A percentile compares a stretch with the other conserved stretches of the same genome.
phyloP scores from a whole-genome alignment of 2,329 filamentous ascomycete genomes.

The Colletotrichum coccodes region DNA sequence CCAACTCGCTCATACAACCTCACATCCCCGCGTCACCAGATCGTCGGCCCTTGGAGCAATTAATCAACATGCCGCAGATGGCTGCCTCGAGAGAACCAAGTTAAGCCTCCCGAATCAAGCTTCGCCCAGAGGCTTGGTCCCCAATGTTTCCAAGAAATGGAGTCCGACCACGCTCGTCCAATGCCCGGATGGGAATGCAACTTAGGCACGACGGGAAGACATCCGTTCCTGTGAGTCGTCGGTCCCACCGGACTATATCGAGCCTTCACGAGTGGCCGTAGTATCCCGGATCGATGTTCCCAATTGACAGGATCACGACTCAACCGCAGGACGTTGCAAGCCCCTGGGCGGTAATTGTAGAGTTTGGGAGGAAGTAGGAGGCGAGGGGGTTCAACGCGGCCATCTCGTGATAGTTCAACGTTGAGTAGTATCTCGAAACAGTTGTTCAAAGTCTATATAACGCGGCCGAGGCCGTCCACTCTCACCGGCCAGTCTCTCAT shows the following conservation, averaged over 20 bases:
- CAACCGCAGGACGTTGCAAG: neutral
- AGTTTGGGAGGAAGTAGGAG: neutral
- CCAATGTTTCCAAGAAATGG: neutral
- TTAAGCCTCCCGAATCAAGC: neutral
- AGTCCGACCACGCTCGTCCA: constrained; percentile 18
- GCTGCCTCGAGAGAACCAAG: neutral
- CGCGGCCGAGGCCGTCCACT: neutral
- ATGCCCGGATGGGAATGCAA: neutral
- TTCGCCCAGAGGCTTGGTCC: constrained; percentile 9
- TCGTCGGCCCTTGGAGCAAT: neutral
- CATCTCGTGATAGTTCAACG: constrained; percentile 22
- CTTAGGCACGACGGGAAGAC: constrained; percentile 15
- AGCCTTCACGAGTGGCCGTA: neutral
- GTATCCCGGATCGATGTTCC: constrained; percentile 7
- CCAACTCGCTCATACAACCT: constrained; percentile 2
- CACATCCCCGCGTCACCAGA: neutral
- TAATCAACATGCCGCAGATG: constrained; percentile 3
- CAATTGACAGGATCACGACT: constrained; percentile 12
- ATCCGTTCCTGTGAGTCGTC: neutral
- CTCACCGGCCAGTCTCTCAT: neutral
- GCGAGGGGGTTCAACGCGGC: neutral
- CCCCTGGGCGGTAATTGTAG: constrained; percentile 12
- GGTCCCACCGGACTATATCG: neutral
- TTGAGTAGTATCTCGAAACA: constrained; percentile 9
- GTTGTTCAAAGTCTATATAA: constrained; percentile 28